Base-by-base conservation (phyloP, 441 rosid species). In the Isatis lusitanica region DNA sequence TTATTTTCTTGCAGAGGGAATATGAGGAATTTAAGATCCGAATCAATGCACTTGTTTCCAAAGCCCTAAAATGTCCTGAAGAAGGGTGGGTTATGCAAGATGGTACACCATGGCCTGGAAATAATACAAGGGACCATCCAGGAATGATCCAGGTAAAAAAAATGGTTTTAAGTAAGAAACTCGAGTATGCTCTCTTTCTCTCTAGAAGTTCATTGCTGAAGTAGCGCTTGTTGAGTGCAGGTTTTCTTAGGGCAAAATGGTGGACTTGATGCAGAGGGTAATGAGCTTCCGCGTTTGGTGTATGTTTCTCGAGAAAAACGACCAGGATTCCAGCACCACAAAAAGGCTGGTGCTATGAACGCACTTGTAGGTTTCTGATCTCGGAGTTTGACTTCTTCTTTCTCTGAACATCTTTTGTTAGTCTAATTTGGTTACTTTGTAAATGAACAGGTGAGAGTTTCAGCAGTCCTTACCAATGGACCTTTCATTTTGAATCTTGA, bases 51-150 rank as follows among this genome's bases (percentile, higher is more conserved):
- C 94, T 95, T 82, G 99, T 95, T 67, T 84, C 97, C 42, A 93
- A 95, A 84, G 97, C 99, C 16, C 84, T 82, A 50, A 95, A 93
- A 66, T 78, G 89, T 82, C 99, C 99, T 18, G 98, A 92, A 79
- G 99, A 91, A 85, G 99, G 99, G 72, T 95, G 99, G 98, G 84
- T 91, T 38, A 91, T 95, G 98, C 99, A 95, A 84, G 99, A 95
- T 79, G 99, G 99, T 43, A 95, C 99, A 26, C 99, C 99, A 0
- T 95, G 99, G 99, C 99, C 99, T 66, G 99, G 99, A 75, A 95
- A 95, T 83, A 95, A 95, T 81, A 87, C 84, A 66, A 88, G 98
- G 79, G 99, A 95, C 73, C 99, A 93, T 88, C 99, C 99, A 26
- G 99, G 99, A 81, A 95, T 95, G 99, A 95, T 95, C 72, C 99